A percentile compares a stretch with the other conserved stretches of the same genome.
These are phyloP conservation scores for Rhododendron kiyosumense DNA, from an alignment of 148 eudicot genomes.

Conservation along the genomic window DNA sequence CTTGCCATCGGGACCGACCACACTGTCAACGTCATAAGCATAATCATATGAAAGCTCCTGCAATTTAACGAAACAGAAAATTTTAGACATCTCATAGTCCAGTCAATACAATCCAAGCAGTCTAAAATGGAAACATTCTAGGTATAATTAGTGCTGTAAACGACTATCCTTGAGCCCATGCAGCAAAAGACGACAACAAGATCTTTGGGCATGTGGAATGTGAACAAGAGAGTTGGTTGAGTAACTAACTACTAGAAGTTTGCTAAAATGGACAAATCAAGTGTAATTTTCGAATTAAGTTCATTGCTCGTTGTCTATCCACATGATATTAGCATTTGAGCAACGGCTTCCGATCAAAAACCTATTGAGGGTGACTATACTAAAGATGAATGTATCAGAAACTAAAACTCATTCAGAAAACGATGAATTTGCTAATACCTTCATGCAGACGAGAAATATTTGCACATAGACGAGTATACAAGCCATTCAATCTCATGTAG, in stretches of 20 bases:
- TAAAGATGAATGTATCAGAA: background rate
- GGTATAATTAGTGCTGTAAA: background rate
- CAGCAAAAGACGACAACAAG: background rate
- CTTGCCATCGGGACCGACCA: constrained; percentile 65
- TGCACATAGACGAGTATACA: background rate
- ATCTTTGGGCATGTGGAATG: background rate
- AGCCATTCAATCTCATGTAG: background rate
- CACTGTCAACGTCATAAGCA: constrained; percentile 64
- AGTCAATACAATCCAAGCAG: background rate
- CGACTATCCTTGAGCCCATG: too few relatives aligned
- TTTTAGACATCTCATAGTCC: background rate
- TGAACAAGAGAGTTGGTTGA: background rate
- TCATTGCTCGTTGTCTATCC: background rate
- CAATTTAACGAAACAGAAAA: background rate
- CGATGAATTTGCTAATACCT: background rate
- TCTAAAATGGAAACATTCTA: background rate
- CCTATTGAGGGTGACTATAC: background rate
- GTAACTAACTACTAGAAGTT: too few relatives aligned
- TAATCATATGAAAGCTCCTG: constrained; percentile 85
- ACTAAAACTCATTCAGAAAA: background rate
- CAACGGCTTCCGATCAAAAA: background rate
- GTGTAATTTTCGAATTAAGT: background rate
- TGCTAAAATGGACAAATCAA: background rate
- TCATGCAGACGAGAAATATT: background rate
- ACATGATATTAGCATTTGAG: background rate